Conservation (phyloP, 345 rosid genomes). For the Jatropha curcas region DNA sequence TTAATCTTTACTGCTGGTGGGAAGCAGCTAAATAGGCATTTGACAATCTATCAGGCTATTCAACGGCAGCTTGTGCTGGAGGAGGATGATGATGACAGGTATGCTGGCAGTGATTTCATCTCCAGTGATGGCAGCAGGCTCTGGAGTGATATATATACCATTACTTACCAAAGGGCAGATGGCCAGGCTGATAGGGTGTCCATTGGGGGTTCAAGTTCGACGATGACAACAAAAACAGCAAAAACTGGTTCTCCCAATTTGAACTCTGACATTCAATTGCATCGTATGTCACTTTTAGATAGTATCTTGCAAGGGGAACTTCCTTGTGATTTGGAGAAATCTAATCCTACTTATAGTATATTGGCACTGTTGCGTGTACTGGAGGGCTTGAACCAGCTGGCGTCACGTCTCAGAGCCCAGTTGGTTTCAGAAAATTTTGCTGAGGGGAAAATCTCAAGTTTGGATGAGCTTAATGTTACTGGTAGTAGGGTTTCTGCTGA, state of each 20-base stretch:
- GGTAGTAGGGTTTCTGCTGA: constrained; percentile 68
- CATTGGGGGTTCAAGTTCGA: constrained; percentile 61
- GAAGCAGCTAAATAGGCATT: constrained; percentile 86
- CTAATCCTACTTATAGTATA: constrained; percentile 86
- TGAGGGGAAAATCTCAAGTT: constrained; percentile 58
- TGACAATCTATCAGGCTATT: constrained; percentile 98
- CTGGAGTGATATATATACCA: constrained; percentile 86
- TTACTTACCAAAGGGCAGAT: constrained; percentile 86
- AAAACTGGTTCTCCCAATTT: constrained; percentile 53
- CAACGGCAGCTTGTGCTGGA: constrained; percentile 88
- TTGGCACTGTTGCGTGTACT: constrained; percentile 81
- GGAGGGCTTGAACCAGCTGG: constrained; percentile 93
- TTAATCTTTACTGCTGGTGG: constrained; percentile 82
- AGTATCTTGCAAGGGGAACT: constrained; percentile 90
- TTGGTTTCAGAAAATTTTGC: constrained; percentile 57
- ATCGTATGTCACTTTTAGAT: constrained; percentile 71
- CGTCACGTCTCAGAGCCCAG: constrained; percentile 79
- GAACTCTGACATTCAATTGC: constrained; percentile 50
- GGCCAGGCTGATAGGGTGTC: constrained; percentile 68
- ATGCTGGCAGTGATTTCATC: constrained; percentile 69
- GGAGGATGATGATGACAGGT: constrained; percentile 93
- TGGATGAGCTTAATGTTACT: constrained; percentile 52
- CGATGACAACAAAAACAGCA: constrained; percentile 48
- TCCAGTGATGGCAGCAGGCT: constrained; percentile 91
- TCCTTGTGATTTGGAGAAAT: constrained; percentile 92